Conservation (phyloP, 306 rosid genomes). For the Spatholobus suberectus region DNA sequence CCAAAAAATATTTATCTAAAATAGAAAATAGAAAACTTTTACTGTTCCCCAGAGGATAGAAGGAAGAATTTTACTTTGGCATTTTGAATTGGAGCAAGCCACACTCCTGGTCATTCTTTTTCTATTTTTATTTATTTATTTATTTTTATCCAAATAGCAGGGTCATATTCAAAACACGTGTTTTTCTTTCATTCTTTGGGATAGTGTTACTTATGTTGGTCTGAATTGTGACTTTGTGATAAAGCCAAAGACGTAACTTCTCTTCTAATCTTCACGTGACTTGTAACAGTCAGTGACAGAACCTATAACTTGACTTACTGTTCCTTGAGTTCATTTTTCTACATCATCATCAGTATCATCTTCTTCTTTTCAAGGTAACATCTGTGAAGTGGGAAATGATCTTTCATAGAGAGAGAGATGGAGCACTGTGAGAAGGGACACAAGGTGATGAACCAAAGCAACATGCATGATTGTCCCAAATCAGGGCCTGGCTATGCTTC, state of each 20-base stretch:
- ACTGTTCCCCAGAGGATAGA: background rate
- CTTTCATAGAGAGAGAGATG: slow-evolving; percentile 15
- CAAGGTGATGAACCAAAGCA: slow-evolving; percentile 11
- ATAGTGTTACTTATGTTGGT: background rate
- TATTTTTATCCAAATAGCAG: background rate
- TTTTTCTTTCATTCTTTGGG: background rate
- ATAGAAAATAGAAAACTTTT: background rate
- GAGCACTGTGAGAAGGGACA: background rate
- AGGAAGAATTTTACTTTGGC: background rate
- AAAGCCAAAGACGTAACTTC: background rate
- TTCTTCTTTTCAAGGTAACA: background rate
- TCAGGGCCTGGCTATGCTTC: slow-evolving; percentile 77
- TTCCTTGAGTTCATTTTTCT: background rate
- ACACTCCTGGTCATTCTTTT: background rate
- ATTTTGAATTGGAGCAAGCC: background rate
- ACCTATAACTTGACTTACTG: background rate
- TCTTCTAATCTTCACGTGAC: background rate
- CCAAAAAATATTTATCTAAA: background rate
- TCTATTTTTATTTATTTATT: no score
- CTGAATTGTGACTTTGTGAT: background rate
- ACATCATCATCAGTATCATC: background rate
- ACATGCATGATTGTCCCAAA: slow-evolving; percentile 44
- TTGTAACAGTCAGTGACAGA: background rate
- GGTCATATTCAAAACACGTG: background rate
- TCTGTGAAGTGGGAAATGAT: background rate